These are phyloP conservation scores for Ceratobasidium sp. DNA, from an alignment of 1,284 basidiomycete genomes.

Conservation along the genomic window DNA sequence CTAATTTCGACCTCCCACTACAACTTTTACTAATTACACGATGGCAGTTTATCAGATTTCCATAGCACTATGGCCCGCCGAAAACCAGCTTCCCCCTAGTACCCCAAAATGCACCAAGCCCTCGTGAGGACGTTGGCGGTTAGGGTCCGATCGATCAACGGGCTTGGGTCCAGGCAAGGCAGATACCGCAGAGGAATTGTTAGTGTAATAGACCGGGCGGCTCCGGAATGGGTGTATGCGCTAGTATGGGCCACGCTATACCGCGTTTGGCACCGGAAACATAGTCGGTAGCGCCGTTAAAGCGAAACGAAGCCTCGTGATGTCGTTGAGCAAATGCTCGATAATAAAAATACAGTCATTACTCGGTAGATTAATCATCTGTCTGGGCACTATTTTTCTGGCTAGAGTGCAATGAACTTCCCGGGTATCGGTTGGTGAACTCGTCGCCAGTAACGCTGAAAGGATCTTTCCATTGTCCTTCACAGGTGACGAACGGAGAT, in stretches of 20 bases:
- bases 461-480: constrained; percentile 20
- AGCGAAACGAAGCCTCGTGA: no score
- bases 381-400: constrained; percentile 5
- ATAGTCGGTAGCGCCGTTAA: no score
- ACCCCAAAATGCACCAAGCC: not conserved
- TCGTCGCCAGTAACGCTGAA: not conserved
- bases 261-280: no score
- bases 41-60: not conserved
- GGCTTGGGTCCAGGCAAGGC: not conserved
- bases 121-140: not conserved
- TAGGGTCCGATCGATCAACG: not conserved
- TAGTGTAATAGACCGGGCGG: no score
- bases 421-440: not conserved
- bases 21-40: not conserved
- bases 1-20: no score
- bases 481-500: constrained; percentile 21
- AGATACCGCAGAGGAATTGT: no score
- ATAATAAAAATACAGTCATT: no score
- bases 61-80: not conserved
- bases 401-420: constrained; percentile 15
- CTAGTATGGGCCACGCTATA: no score
- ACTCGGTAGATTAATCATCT: no score
- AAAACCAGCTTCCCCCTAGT: not conserved
- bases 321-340: no score
- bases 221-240: no score